A percentile compares a stretch with the other conserved stretches of the same genome.
Evolutionary conservation across 257 asterid genomes (phyloP).

Genomic region (Linderniella brevidens): DNA sequence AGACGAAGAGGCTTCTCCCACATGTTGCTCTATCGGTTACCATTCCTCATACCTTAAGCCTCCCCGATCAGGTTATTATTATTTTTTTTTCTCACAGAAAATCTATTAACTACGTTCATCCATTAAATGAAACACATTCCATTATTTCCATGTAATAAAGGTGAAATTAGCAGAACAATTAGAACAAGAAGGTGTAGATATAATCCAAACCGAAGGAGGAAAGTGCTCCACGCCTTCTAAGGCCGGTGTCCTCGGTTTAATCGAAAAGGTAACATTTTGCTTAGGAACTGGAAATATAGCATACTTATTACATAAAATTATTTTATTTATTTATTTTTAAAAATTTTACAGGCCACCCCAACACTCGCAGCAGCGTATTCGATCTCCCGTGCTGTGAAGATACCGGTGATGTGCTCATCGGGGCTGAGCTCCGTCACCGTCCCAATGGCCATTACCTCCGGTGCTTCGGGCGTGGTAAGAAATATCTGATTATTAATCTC

Average conservation of each 20-base stretch:
- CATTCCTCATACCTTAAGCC: conserved; percentile 81
- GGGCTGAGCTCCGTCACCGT: conserved; percentile 83
- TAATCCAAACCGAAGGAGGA: conserved; percentile 91
- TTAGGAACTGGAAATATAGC: background rate
- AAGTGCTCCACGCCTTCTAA: conserved; percentile 58
- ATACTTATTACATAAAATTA: background rate
- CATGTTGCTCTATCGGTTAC: conserved; percentile 56
- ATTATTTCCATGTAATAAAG: conserved; percentile 14
- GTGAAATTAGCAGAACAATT: conserved; percentile 64
- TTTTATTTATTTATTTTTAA: no score
- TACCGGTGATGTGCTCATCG: conserved; percentile 83
- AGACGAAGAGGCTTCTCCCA: conserved; percentile 61
- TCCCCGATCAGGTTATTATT: conserved; percentile 65
- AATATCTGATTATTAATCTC: background rate
- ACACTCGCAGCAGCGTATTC: conserved; percentile 84
- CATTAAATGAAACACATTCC: background rate
- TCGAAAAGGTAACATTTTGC: conserved; percentile 45
- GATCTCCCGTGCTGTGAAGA: conserved; percentile 60
- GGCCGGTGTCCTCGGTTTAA: conserved; percentile 71
- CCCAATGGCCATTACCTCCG: conserved; percentile 84
- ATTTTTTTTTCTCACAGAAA: background rate
- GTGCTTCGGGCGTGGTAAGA: conserved; percentile 85
- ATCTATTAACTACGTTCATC: background rate
- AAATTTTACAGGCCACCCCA: conserved; percentile 51
- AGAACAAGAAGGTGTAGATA: conserved; percentile 71